Evolutionary conservation across 2,329 filamentous ascomycete species (phyloP), one percentile per base, ranked within the genome.

Genomic region (Apiospora aurea): DNA sequence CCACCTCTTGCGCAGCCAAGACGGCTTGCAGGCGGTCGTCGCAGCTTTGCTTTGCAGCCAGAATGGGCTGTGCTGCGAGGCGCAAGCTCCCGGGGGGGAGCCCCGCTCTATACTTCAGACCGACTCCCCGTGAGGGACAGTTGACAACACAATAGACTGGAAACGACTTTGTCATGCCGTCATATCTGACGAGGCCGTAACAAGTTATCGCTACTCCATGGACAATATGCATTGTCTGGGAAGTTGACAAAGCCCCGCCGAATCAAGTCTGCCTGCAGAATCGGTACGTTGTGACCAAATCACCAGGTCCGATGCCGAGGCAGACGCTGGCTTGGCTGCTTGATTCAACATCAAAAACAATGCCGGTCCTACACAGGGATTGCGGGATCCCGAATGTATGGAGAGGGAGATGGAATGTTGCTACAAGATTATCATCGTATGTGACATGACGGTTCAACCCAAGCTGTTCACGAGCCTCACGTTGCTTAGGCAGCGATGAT

Each of bases 271-370:
- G 51, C 26, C 24, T 29, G 51, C 24, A 14, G 14, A 29, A 57
- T 43, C 13, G 51, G 4, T 57, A 29, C 7, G 24, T 18, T 29
- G 4, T 57, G 51, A 38, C 34, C 21, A 41, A 14, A 41, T 64
- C 57, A 64, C 57, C 29, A 61, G 57, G 57, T 41, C 57, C 34
- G 57, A 14, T 24, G 57, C 57, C 57, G 53, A 61, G 53, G 29
- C 53, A 21, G 16, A 29, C 24, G 5, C 24, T 38, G 29, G 14
- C 53, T 61, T 61, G 53, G 53, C 53, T 38, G 26, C 53, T 61
- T 38, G 10, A 3, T 10, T 18, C 53, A 61, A 18, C 29, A 61
- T 38, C 29, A 38, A 38, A 61, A 16, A 38, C 18, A 61, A 21
- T 34, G 53, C 53, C 53, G 53, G 18, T 29, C 16, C 16, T 34